Base-by-base conservation (phyloP, 768 basidiomycete genomes). In the Russula griseocarnosa region DNA sequence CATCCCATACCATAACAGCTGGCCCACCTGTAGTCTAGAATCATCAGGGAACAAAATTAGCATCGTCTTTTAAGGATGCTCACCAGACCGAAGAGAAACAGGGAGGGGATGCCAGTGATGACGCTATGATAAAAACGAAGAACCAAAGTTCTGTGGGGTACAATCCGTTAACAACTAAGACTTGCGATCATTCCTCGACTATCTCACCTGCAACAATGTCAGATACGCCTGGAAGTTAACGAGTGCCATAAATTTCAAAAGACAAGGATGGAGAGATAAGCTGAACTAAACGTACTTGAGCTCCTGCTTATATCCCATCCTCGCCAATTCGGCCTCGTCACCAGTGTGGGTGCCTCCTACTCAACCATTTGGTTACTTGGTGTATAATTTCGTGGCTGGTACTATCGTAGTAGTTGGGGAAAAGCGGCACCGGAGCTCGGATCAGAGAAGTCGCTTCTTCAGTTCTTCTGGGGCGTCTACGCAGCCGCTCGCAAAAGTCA, bases 91-190 rank as follows among this genome's bases (percentile, higher is more conserved):
- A 83, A 89, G 49, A 82, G 70, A 68, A 90, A 90, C 30, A 87
- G 76, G 0, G 87, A 87, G 0, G 87, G 82, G 30, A 88, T 79
- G 0, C 88, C 88, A 14, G 87, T 89, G 60, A 88, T 85, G 38
- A 88, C 81, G 28, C 84, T 86, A 92, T 90, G 72, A 92, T 86
- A 10, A 85, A 86, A 90, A 90, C 0, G 86, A 87, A 67, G 85
- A 82, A 24, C 86, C 86, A 68, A 88, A 88, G 71, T 87, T 88
- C 85, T 87, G 66, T 18, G 18, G 24, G 32, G 4, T 4, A 18
- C 32, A 1, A 5, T 22, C n/a, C 22, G 54, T 61, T 55, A 70
- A 40, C 32, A 16, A 42, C 61, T 20, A 24, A 5, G 40, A 20
- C n/a, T 18, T 14, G 49, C n/a, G 52, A 38, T 49, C 46, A 28